Base-by-base conservation (phyloP, 306 rosid genomes). In the Elaeagnus macrophylla region DNA sequence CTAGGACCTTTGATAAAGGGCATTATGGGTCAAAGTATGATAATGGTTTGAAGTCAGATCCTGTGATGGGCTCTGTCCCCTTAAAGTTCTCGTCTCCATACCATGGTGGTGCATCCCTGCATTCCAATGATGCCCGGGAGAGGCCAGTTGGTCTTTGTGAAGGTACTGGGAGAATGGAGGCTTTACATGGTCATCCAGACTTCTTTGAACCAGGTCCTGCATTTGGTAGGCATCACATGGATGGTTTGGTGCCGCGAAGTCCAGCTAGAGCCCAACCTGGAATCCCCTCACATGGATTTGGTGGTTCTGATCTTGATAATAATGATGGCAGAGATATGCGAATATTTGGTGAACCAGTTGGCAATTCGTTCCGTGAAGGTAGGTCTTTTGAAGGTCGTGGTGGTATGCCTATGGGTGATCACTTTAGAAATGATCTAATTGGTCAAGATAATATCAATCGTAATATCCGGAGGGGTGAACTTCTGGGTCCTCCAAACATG, bases 361-460 rank as follows among this genome's bases (percentile, higher is more conserved):
- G 72, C 47, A 54, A 66, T 69, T 60, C 75, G 48, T 79, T 82
- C 59, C 86, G 51, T 48, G 96, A 82, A 49, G 70, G 80, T 54
- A 79, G 93, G 67, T 83, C 78, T 74, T 82, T 86, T 78, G 96
- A 87, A 57, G 82, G 82, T 63, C 77, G 79, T 42, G 82, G 80
- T 64, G 84, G 74, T 39, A 66, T 78, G 67, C 90, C 80, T 48
- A 70, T 75, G 71, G 90, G 82, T 63, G 90, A 85, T 66, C 82
- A 65, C 73, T 65, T 77, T 53, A 83, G 89, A 75, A 60, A 68
- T 58, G 83, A 77, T 57, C 73, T 83, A 48, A 71, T 76, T 70
- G 86, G 88, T 68, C 85, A 68, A 41, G 95, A 78, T 39, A 78
- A 78, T 48, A 75, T 69, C 46, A 32, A 48, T 69, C 81, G 80